These are phyloP conservation scores for Metschnikowia rubicola DNA, from an alignment of 805 yeast species.

Conservation along the genomic window DNA sequence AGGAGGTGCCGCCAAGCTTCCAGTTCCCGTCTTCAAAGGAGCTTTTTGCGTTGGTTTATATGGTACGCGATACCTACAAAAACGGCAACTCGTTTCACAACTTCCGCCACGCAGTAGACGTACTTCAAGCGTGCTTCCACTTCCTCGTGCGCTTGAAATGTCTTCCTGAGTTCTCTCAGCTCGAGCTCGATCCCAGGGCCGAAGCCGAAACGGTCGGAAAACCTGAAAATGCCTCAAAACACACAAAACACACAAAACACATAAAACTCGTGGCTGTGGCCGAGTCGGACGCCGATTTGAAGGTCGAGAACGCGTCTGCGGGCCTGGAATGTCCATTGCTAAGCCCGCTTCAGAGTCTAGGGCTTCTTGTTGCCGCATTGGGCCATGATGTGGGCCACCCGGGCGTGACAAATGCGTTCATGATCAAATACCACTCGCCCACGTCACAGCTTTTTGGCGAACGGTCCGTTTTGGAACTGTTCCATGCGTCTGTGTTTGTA, in stretches of 20 bases:
- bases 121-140: slow-evolving; percentile 82
- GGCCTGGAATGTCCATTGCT: slow-evolving; percentile 22
- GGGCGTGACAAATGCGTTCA: slow-evolving; percentile 81
- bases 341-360: slow-evolving; percentile 46
- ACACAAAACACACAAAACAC: background rate
- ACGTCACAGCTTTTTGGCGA: slow-evolving; percentile 60
- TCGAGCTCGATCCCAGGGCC: slow-evolving; percentile 29
- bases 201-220: too few relatives aligned
- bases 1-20: slow-evolving; percentile 7
- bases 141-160: slow-evolving; percentile 46
- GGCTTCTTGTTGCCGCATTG: slow-evolving; percentile 72
- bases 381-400: slow-evolving; percentile 98
- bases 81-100: slow-evolving; percentile 90
- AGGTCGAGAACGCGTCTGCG: background rate
- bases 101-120: slow-evolving; percentile 94
- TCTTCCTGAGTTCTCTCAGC: slow-evolving; percentile 37
- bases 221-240: background rate
- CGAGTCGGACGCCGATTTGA: background rate
- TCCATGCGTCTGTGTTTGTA: slow-evolving; percentile 66
- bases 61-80: slow-evolving; percentile 74
- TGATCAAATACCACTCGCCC: slow-evolving; percentile 57
- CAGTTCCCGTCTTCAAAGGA: slow-evolving; percentile 32
- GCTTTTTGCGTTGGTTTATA: slow-evolving; percentile 57
- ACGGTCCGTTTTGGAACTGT: slow-evolving; percentile 75
- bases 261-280: slow-evolving; percentile 8